phyloP scores from a whole-genome alignment of 192 early-diverging fungal species.

The Rhizophagus prolifer region DNA sequence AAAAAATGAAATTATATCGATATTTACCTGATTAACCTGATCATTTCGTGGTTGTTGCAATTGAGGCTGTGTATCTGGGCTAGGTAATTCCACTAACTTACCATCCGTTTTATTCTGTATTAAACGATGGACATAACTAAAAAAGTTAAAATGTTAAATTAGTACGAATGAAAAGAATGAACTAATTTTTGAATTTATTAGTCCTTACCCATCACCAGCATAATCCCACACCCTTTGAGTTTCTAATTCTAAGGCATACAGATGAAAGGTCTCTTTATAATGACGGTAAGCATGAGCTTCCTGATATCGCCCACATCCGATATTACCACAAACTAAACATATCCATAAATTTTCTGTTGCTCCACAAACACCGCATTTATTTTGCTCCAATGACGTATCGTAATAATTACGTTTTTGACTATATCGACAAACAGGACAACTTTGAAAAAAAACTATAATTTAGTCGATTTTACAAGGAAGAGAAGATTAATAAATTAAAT shows the following conservation, averaged over 20 bases:
- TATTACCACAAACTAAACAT: conserved; percentile 92
- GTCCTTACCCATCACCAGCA: conserved; percentile 77
- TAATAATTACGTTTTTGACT: conserved; percentile 48
- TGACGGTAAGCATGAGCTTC: conserved; percentile 87
- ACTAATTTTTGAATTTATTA: not conserved
- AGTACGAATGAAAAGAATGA: not conserved
- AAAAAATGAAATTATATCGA: not conserved
- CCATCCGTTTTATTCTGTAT: conserved; percentile 91
- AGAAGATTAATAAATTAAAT: not conserved
- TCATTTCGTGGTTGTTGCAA: conserved; percentile 4
- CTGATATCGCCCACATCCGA: conserved; percentile 95
- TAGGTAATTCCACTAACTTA: conserved; percentile 86
- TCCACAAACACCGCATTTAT: conserved; percentile 76
- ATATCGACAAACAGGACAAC: conserved; percentile 92
- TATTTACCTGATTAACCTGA: not conserved
- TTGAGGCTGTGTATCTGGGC: conserved; percentile 27
- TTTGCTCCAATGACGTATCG: conserved; percentile 27
- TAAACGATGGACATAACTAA: conserved; percentile 84
- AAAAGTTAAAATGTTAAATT: not conserved
- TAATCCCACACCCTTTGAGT: conserved; percentile 99
- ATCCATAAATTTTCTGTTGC: conserved; percentile 87
- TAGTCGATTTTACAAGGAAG: not conserved
- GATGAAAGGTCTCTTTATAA: conserved; percentile 78
- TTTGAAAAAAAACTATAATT: conserved; percentile 28
- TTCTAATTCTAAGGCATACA: conserved; percentile 90